Conservation (phyloP, 139 green algal genomes). For the Chlamydomonas schloesseri region DNA sequence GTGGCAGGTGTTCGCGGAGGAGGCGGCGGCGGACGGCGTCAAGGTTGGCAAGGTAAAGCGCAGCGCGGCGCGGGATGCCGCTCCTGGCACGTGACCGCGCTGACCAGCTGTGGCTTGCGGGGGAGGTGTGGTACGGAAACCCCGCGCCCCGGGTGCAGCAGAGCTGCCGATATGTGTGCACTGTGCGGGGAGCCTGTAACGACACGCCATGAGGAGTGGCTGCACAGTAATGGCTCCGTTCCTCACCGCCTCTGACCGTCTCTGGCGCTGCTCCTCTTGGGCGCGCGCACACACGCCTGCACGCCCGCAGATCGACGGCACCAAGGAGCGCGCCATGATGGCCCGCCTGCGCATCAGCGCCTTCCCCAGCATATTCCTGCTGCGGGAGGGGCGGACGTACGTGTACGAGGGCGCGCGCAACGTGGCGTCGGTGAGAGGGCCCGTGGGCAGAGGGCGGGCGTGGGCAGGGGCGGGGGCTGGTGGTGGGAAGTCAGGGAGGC, state of each 20-base stretch:
- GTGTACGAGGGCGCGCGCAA: conserved; percentile 42
- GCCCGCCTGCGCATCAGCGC: conserved; percentile 45
- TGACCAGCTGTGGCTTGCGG: no score
- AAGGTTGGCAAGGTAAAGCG: conserved; percentile 52
- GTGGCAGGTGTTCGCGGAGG: conserved; percentile 46
- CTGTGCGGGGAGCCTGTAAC: no score
- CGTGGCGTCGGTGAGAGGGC: conserved; percentile 4
- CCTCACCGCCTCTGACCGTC: no score
- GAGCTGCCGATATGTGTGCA: no score
- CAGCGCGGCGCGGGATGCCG: background rate
- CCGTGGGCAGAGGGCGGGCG: no score
- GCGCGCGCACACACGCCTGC: no score
- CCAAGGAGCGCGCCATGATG: conserved; percentile 47
- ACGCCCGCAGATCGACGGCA: conserved; percentile 48
- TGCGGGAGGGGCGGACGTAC: conserved; percentile 52
- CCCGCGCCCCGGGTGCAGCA: background rate
- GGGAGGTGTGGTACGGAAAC: background rate
- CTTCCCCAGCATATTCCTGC: conserved; percentile 57
- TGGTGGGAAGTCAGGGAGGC: no score
- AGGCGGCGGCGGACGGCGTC: conserved; percentile 39
- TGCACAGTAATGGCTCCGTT: no score
- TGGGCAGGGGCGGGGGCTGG: background rate
- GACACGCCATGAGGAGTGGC: no score
- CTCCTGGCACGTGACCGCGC: no score
- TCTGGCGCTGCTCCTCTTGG: no score